Conservation (phyloP, 2,329 filamentous ascomycete genomes). For the Emergomyces pasteurianus region DNA sequence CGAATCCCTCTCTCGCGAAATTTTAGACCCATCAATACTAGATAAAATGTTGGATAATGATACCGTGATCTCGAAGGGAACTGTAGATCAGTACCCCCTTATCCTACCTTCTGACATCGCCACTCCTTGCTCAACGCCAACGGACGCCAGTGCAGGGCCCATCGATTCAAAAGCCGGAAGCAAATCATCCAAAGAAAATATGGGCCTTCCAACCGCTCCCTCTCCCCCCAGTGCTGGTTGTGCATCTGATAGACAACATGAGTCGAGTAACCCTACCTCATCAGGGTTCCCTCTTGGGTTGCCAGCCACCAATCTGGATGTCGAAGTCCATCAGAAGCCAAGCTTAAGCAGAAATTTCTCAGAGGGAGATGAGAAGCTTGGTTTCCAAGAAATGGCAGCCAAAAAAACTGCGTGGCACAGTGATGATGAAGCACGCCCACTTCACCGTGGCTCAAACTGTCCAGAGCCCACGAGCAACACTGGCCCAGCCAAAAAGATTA, state of each 20-base stretch:
- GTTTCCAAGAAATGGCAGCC: background rate
- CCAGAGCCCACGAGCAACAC: background rate
- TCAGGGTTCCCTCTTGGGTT: background rate
- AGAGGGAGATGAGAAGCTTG: slow-evolving; percentile 3
- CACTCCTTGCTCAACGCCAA: slow-evolving; percentile 9
- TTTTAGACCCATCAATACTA: slow-evolving; percentile 20
- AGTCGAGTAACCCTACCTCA: background rate
- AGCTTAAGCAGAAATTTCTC: slow-evolving; percentile 7
- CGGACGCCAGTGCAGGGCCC: slow-evolving; percentile 3
- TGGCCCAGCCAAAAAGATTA: background rate
- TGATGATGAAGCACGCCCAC: slow-evolving; percentile 10
- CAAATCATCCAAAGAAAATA: slow-evolving; percentile 19
- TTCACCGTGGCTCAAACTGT: slow-evolving; percentile 2
- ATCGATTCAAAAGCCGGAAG: slow-evolving; percentile 10
- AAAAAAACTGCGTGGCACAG: slow-evolving; percentile 9
- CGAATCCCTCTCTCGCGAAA: slow-evolving; percentile 31
- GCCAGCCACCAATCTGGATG: background rate
- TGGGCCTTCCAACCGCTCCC: slow-evolving; percentile 18
- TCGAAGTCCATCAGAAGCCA: slow-evolving; percentile 1
- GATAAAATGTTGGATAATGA: slow-evolving; percentile 6
- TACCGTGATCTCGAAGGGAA: slow-evolving; percentile 22
- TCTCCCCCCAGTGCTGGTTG: background rate
- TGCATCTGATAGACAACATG: background rate
- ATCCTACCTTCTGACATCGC: slow-evolving; percentile 23
- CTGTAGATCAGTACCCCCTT: slow-evolving; percentile 35